A percentile compares a stretch with the other conserved stretches of the same genome.
Evolutionary conservation across 768 basidiomycete genomes (phyloP).

Genomic region (Boletus reticulatus): DNA sequence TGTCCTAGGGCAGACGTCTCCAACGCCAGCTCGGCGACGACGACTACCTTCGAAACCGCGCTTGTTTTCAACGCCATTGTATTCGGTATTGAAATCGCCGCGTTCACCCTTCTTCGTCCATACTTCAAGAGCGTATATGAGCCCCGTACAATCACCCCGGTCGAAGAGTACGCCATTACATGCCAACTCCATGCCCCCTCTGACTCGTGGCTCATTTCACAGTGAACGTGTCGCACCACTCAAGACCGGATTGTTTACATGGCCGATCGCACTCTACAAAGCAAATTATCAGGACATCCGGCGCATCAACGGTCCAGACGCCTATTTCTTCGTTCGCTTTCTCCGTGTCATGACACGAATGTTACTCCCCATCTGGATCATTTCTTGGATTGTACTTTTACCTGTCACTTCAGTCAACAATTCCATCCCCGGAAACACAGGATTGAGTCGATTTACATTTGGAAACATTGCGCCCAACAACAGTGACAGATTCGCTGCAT

Average conservation of each 20-base stretch:
- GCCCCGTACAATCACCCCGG: slow-evolving; percentile 70
- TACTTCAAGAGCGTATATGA: slow-evolving; percentile 90
- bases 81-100: slow-evolving; percentile 64
- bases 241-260: slow-evolving; percentile 47
- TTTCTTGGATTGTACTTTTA: slow-evolving; percentile 85
- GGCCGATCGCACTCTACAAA: slow-evolving; percentile 64
- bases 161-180: slow-evolving; percentile 37
- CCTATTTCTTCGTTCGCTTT: slow-evolving; percentile 92
- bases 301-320: slow-evolving; percentile 78
- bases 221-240: slow-evolving; percentile 63
- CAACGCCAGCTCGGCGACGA: slow-evolving; percentile 60
- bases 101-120: slow-evolving; percentile 81
- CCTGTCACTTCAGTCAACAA: slow-evolving; percentile 68
- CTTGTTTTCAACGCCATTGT: slow-evolving; percentile 79
- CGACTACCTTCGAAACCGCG: slow-evolving; percentile 78
- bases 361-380: slow-evolving; percentile 86
- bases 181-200: not conserved
- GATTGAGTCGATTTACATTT: slow-evolving; percentile 72
- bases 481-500: slow-evolving; percentile 68
- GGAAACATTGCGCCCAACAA: slow-evolving; percentile 64
- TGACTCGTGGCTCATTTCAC: not conserved
- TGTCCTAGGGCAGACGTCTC: slow-evolving; percentile 37
- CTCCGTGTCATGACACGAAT: slow-evolving; percentile 80
- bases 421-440: slow-evolving; percentile 40
- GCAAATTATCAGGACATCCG: slow-evolving; percentile 63